Conservation (phyloP, 306 rosid genomes). For the Parietaria judaica region DNA sequence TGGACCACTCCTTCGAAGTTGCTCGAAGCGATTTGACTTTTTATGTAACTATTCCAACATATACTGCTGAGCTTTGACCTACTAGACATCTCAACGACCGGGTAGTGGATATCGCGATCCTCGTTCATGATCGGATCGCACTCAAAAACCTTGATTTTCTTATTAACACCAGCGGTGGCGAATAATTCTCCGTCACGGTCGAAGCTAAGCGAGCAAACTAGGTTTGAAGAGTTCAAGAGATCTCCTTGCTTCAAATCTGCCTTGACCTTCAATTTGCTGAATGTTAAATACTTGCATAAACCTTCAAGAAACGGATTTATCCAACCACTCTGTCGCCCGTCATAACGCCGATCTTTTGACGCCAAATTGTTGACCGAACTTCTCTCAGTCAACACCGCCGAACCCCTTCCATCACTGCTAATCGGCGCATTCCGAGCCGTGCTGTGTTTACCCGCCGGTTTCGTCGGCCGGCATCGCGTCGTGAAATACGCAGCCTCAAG, state of each 20-base stretch:
- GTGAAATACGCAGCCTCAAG: constrained; percentile 77
- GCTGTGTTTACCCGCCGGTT: constrained; percentile 33
- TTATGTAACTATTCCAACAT: constrained; percentile 95
- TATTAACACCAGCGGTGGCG: constrained; percentile 93
- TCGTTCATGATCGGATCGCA: constrained; percentile 65
- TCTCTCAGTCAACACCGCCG: constrained; percentile 52
- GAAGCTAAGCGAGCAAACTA: constrained; percentile 82
- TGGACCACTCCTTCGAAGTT: constrained; percentile 97
- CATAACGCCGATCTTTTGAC: constrained; percentile 45
- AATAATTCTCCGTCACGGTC: constrained; percentile 94
- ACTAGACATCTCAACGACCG: constrained; percentile 88
- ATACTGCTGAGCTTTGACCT: constrained; percentile 83
- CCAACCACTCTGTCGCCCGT: constrained; percentile 65
- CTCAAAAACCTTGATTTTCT: constrained; percentile 88
- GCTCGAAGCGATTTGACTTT: constrained; percentile 97
- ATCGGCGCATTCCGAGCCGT: constrained; percentile 44
- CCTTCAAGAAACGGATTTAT: constrained; percentile 94
- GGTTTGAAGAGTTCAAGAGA: constrained; percentile 87
- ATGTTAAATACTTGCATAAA: constrained; percentile 87
- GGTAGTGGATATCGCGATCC: constrained; percentile 92
- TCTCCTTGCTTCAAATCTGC: constrained; percentile 98
- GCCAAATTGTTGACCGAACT: constrained; percentile 55
- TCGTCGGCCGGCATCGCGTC: constrained; percentile 62
- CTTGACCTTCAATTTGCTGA: constrained; percentile 70
- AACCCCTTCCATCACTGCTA: constrained; percentile 65